These are phyloP conservation scores for Fusarium sp. DNA, from an alignment of 2,329 filamentous ascomycete genomes.

Conservation along the genomic window DNA sequence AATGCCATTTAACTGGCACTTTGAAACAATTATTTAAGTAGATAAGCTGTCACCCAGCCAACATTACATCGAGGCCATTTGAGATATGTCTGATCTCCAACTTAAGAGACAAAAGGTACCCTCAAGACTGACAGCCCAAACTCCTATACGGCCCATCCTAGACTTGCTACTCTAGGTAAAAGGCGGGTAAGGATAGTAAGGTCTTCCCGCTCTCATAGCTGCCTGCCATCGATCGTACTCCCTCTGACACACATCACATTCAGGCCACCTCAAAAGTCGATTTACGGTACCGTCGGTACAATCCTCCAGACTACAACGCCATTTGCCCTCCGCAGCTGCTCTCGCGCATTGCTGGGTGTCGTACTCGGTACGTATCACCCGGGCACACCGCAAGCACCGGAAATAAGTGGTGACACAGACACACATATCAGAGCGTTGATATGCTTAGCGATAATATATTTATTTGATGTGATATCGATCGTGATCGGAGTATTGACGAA, in stretches of 20 bases:
- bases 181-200: not conserved
- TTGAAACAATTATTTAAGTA: no score
- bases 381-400: not conserved
- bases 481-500: not conserved
- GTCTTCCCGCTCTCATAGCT: not conserved
- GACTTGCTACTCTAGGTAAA: not conserved
- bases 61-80: not conserved
- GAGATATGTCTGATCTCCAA: not conserved
- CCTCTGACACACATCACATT: not conserved
- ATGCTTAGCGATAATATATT: not conserved
- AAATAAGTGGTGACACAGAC: not conserved
- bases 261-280: not conserved
- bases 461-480: not conserved
- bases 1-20: no score
- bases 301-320: not conserved
- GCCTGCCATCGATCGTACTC: not conserved
- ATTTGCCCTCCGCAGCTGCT: not conserved
- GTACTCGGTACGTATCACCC: not conserved
- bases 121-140: no score
- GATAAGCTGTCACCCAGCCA: not conserved
- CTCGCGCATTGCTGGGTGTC: not conserved
- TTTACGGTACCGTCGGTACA: not conserved
- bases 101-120: accelerated
- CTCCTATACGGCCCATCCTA: not conserved
- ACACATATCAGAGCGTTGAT: not conserved